phyloP scores from a whole-genome alignment of 1,139 yeast genomes.

The Scheffersomyces parashehatae region DNA sequence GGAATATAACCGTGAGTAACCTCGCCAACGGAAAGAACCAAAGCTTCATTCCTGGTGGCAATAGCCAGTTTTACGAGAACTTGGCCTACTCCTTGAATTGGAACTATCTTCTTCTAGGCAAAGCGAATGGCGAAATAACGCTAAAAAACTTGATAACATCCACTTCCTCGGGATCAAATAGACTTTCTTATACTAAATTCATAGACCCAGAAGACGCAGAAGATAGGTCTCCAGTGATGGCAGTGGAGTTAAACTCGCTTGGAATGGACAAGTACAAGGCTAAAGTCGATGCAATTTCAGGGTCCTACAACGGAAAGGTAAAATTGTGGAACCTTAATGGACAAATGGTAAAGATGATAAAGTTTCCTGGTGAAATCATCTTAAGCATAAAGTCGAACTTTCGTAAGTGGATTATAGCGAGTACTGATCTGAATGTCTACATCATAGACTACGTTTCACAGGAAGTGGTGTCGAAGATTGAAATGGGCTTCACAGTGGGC shows the following conservation, averaged over 20 bases:
- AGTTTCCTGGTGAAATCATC: constrained; percentile 18
- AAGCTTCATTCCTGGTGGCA: constrained; percentile 43
- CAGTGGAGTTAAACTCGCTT: constrained; percentile 22
- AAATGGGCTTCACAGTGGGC: constrained; percentile 13
- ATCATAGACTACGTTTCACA: constrained; percentile 22
- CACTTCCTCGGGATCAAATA: constrained; percentile 29
- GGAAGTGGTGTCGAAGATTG: constrained; percentile 11
- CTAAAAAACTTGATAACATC: constrained; percentile 37
- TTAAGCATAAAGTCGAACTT: constrained; percentile 34
- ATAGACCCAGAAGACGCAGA: constrained; percentile 8
- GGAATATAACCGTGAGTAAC: constrained; percentile 39
- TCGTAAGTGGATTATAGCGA: constrained; percentile 23
- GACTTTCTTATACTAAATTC: constrained; percentile 22
- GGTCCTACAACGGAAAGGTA: constrained; percentile 26
- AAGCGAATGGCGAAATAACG: constrained; percentile 28
- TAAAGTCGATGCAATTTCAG: constrained; percentile 28
- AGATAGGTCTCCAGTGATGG: constrained; percentile 15
- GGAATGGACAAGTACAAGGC: constrained; percentile 25
- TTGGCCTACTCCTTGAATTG: constrained; percentile 30
- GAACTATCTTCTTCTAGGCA: constrained; percentile 36
- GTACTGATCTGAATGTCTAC: constrained; percentile 18
- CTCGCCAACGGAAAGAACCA: constrained; percentile 44
- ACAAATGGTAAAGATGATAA: constrained; percentile 11
- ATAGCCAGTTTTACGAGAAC: constrained; percentile 20
- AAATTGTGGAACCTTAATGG: constrained; percentile 33